phyloP scores from a whole-genome alignment of 106 monocot genomes.

The Posidonia australis region DNA sequence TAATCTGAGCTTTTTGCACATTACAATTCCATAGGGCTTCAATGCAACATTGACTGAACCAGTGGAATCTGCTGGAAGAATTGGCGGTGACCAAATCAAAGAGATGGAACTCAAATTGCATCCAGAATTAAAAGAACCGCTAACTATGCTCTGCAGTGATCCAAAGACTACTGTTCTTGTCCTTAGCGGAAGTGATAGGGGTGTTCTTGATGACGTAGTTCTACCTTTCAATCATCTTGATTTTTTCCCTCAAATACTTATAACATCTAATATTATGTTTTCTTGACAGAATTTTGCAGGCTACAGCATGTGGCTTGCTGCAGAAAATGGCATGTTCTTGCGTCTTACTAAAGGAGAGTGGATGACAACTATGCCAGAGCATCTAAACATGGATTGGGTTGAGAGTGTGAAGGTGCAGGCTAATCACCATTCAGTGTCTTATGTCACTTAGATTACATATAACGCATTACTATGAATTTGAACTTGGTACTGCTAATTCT shows the following conservation, averaged over 20 bases:
- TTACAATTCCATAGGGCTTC: conserved; percentile 52
- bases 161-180: conserved; percentile 77
- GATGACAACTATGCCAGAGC: conserved; percentile 99
- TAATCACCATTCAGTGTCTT: neutral
- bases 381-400: conserved; percentile 99
- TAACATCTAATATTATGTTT: neutral
- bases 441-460: neutral
- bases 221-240: neutral
- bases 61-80: conserved; percentile 82
- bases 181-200: conserved; percentile 92
- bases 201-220: conserved; percentile 83
- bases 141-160: conserved; percentile 67
- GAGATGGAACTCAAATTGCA: conserved; percentile 99
- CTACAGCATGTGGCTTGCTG: conserved; percentile 95
- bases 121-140: conserved; percentile 70
- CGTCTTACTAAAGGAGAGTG: conserved; percentile 86
- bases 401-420: conserved; percentile 82
- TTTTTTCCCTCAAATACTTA: neutral
- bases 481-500: neutral
- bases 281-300: conserved; percentile 84
- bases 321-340: conserved; percentile 98
- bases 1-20: neutral
- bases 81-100: conserved; percentile 97
- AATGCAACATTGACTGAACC: conserved; percentile 90
- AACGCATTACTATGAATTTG: neutral